Evolutionary conservation across 116 monocot species (phyloP), one percentile per base, ranked within the genome.

Genomic region (Posidonia oceanica): DNA sequence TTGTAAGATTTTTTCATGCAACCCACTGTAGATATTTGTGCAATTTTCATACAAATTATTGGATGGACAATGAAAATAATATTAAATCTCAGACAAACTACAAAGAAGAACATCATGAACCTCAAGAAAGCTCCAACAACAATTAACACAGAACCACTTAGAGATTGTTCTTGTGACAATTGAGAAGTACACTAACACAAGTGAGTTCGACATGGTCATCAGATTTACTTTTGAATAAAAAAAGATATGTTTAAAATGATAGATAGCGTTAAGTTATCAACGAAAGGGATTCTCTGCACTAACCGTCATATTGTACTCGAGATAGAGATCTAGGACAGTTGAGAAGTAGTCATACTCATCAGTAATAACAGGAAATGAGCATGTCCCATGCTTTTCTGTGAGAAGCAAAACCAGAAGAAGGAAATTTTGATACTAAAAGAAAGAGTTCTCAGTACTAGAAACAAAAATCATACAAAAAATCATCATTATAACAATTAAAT

Each of bases 351-450:
- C 79, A 58, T 84, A 88, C 70, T 96, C 96, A 78, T 91, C 91
- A 68, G 81, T 72, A 76, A 87, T 73, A 59, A 85, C 78, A 42
- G 96, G 83, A 78, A 56, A 88, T 42, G 87, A 83, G 67, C 96
- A 96, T 66, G 96, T 96, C 29, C 96, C 96, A 65, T 96, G 96
- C 75, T 91, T 96, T 81, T 87, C 96, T 96, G 82, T 77, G 74
- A 71, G 20, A 63, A 72, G 53, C 70, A 20, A 71, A 59, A 2
- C 42, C 68, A 23, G 69, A 6, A 14, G 17, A 56, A 64, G 10
- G 4, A 23, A 16, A 62, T 72, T 61, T 54, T 17, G 21, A 20
- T 53, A 16, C 51, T 15, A 7, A 52, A 63, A 52, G 7, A 55
- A 7, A 51, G 61, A 52, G 36, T 13, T 14, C 14, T 13, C 1